Conservation (phyloP, 805 yeast genomes). For the Starmerella roubikii region DNA sequence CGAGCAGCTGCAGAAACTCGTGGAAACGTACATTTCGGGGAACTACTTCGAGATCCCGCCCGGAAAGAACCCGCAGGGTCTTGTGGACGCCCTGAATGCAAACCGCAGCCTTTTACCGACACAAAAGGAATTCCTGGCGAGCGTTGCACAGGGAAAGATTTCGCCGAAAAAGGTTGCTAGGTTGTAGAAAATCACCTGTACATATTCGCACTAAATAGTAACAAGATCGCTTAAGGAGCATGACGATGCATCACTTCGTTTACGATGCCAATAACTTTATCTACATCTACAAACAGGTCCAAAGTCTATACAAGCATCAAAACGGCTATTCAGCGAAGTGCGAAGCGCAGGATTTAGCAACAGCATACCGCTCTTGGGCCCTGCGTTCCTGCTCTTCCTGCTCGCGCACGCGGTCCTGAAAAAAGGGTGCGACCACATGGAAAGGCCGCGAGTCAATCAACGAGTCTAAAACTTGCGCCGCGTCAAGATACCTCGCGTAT, state of each 20-base stretch:
- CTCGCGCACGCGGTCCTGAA: not conserved
- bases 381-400: not conserved
- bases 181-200: not conserved
- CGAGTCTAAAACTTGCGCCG: conserved; percentile 2
- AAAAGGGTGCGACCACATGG: conserved; percentile 2
- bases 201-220: not conserved
- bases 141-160: conserved; percentile 16
- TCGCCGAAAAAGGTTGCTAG: conserved; percentile 14
- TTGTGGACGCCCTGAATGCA: conserved; percentile 9
- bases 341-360: no score
- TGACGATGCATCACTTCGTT: no score
- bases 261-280: not conserved
- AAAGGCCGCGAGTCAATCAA: conserved; percentile 6
- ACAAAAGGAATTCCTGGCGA: conserved; percentile 12
- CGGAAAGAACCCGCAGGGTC: conserved; percentile 1
- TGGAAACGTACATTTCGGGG: conserved; percentile 9
- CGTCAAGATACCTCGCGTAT: not conserved
- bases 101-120: conserved; percentile 7
- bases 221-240: no score
- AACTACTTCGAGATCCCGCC: conserved; percentile 4
- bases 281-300: not conserved
- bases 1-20: conserved; percentile 4
- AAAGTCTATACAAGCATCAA: not conserved
- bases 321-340: not conserved
- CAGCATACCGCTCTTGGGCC: not conserved